Conservation (phyloP, 352 stramenopile species). For the Phytophthora crassamura region DNA sequence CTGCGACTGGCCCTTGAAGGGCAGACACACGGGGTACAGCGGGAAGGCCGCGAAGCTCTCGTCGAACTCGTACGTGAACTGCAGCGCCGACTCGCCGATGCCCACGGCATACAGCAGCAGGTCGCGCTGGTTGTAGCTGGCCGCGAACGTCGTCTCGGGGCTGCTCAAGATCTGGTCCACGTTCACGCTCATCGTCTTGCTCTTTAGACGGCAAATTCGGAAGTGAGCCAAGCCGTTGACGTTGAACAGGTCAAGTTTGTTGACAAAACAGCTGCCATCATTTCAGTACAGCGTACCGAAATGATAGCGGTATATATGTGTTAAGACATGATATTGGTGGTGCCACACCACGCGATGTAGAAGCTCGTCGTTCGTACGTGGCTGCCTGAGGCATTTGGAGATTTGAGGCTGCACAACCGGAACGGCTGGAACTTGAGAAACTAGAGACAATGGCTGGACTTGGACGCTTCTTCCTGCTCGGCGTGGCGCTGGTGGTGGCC, state of each 20-base stretch:
- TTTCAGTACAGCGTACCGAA: neutral
- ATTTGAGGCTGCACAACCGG: slow-evolving; percentile 26
- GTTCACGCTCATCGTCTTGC: slow-evolving; percentile 56
- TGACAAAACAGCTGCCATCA: slow-evolving; percentile 17
- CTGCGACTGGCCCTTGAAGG: slow-evolving; percentile 89
- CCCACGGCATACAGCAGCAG: slow-evolving; percentile 89
- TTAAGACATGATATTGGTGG: neutral
- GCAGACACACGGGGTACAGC: slow-evolving; percentile 87
- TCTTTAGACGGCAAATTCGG: slow-evolving; percentile 14
- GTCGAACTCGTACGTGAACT: slow-evolving; percentile 91
- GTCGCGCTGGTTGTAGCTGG: slow-evolving; percentile 90
- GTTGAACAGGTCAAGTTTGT: slow-evolving; percentile 28
- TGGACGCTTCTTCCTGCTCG: slow-evolving; percentile 51
- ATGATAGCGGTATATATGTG: neutral
- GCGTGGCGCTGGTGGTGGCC: slow-evolving; percentile 58
- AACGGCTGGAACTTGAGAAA: slow-evolving; percentile 14
- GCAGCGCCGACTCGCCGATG: slow-evolving; percentile 86
- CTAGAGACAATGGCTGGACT: slow-evolving; percentile 34
- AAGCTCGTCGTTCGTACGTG: slow-evolving; percentile 22
- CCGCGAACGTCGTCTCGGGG: slow-evolving; percentile 55
- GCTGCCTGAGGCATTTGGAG: slow-evolving; percentile 13
- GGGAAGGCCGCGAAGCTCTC: slow-evolving; percentile 90
- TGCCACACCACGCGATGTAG: slow-evolving; percentile 12
- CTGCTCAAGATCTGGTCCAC: slow-evolving; percentile 70
- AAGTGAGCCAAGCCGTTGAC: slow-evolving; percentile 20